A percentile compares a stretch with the other conserved stretches of the same genome.
Evolutionary conservation across 1,139 yeast species (phyloP).

Genomic region (Yamadazyma sp.): DNA sequence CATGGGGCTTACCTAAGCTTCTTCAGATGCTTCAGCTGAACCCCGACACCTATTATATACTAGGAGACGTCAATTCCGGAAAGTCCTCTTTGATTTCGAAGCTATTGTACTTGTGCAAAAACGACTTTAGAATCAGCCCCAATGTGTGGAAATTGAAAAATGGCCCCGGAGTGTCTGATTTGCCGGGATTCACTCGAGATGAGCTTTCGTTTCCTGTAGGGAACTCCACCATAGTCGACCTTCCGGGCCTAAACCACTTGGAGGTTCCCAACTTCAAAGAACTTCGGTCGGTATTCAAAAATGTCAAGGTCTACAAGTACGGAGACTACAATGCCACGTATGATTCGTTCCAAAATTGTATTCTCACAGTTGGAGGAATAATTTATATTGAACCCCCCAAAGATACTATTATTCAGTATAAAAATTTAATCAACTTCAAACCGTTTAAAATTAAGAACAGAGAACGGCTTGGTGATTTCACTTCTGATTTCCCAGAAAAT

Average conservation of each 20-base stretch:
- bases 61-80: constrained; percentile 78
- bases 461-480: constrained; percentile 19
- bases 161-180: constrained; percentile 48
- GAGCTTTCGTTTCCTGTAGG: constrained; percentile 33
- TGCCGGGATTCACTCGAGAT: constrained; percentile 61
- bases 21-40: constrained; percentile 17
- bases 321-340: constrained; percentile 39
- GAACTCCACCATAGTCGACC: constrained; percentile 42
- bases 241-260: constrained; percentile 53
- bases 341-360: constrained; percentile 41
- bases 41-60: constrained; percentile 47
- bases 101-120: constrained; percentile 9
- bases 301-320: constrained; percentile 21
- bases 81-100: constrained; percentile 60
- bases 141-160: constrained; percentile 14
- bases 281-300: constrained; percentile 16
- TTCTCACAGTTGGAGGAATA: constrained; percentile 60
- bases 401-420: constrained; percentile 43
- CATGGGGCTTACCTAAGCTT: constrained; percentile 48
- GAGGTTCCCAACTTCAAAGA: constrained; percentile 26
- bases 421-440: constrained; percentile 36
- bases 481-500: not conserved
- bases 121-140: constrained; percentile 9
- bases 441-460: constrained; percentile 25
- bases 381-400: constrained; percentile 45